phyloP scores from a whole-genome alignment of 495 filamentous ascomycete species.

The Podospora anserina region DNA sequence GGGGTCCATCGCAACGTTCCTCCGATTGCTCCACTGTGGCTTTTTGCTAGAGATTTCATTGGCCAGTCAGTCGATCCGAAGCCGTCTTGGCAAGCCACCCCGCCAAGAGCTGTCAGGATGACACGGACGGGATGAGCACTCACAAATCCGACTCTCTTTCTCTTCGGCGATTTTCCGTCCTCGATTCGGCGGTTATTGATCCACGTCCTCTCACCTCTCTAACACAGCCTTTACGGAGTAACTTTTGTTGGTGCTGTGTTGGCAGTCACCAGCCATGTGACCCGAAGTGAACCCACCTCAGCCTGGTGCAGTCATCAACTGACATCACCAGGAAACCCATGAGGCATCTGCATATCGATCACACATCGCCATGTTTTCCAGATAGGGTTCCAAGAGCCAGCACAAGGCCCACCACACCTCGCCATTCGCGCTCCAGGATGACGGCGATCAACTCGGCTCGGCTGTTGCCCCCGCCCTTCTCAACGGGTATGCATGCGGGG shows the following conservation, averaged over 20 bases:
- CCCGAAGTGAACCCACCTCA: too few species aligned
- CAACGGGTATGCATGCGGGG: constrained; percentile 4
- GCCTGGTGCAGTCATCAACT: too few species aligned
- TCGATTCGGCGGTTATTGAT: background rate
- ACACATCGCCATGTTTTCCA: too few species aligned
- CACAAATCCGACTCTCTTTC: background rate
- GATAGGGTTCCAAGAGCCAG: too few species aligned
- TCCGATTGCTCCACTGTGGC: constrained; percentile 18
- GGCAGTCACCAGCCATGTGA: too few species aligned
- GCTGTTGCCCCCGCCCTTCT: background rate
- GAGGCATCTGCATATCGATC: too few species aligned
- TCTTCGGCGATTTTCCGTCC: background rate
- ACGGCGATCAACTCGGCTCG: background rate
- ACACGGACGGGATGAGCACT: background rate
- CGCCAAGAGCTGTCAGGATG: background rate
- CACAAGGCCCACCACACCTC: background rate
- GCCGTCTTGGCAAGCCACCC: constrained; percentile 17
- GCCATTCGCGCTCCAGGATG: background rate
- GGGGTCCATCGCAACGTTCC: constrained; percentile 11
- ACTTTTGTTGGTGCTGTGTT: too few species aligned
- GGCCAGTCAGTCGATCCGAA: background rate
- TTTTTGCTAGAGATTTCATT: constrained; percentile 6
- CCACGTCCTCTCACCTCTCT: too few species aligned
- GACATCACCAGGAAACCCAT: too few species aligned
- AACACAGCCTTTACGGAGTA: too few species aligned